These are phyloP conservation scores for Flaveria linearis DNA, from an alignment of 129 eudicot species.

Conservation along the genomic window DNA sequence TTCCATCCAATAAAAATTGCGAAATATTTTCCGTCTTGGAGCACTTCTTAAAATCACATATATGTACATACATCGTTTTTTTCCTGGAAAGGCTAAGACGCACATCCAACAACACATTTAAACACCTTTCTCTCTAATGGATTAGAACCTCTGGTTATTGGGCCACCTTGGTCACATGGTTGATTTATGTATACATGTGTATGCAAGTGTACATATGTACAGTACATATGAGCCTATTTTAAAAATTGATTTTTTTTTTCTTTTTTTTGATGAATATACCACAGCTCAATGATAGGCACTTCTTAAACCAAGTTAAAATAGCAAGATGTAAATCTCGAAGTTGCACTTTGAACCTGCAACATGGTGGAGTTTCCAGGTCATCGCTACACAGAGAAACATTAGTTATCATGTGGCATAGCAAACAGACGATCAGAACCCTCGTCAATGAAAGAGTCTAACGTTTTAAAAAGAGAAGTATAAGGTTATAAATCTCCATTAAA, in stretches of 20 bases:
- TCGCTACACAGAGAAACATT: constrained; percentile 66
- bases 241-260: background rate
- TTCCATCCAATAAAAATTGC: background rate
- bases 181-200: background rate
- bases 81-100: background rate
- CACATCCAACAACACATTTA: background rate
- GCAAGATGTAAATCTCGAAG: constrained; percentile 72
- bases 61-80: no score
- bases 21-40: background rate
- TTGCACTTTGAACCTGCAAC: constrained; percentile 42
- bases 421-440: constrained; percentile 50
- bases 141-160: background rate
- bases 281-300: constrained; percentile 60
- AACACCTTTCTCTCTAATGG: background rate
- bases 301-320: constrained; percentile 59
- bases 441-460: constrained; percentile 66
- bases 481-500: background rate
- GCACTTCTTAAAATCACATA: background rate
- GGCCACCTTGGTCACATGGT: background rate
- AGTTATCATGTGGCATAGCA: constrained; percentile 75
- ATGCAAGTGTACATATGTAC: background rate
- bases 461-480: background rate
- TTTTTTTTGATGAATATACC: constrained; percentile 10
- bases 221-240: background rate
- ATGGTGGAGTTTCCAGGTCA: constrained; percentile 36